Evolutionary conservation across 768 basidiomycete genomes (phyloP), one percentile per base, ranked within the genome.

Genomic region (Cubamyces lactineus): DNA sequence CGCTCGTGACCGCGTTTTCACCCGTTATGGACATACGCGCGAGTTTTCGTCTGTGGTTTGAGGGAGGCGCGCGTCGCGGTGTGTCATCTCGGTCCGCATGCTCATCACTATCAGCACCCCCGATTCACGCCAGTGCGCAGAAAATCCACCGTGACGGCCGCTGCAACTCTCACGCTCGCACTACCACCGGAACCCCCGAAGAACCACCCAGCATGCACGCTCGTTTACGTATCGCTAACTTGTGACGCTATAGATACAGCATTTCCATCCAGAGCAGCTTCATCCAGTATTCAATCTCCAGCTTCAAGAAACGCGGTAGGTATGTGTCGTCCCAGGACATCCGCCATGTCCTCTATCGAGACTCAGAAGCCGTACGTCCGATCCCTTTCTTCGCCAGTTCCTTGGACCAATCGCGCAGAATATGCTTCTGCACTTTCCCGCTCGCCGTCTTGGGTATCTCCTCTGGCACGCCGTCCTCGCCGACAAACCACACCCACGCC

Each of bases 371-470:
- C 47, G 54, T 54, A 57, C 59, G 63, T 12, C 87, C 87, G 34
- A 84, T 66, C 6, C 74, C 74, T 53, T 74, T 78, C 67, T 73
- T 67, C 24, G 80, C 84, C 42, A 89, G 68, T 8, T 83, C 80
- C 45, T 76, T 79, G 69, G 87, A 84, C 91, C 91, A 92, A 21
- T 78, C 74, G 30, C 92, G 78, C 47, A 94, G 71, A 3, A 92
- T 69, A 70, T 92, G 89, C 75, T 94, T 94, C 86, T 85, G 84
- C 45, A 94, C 86, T 72, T 94, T 94, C 42, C 92, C 92, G 65
- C 91, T 94, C 15, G 89, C 91, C 11, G 92, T 94, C 78, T 91
- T 92, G 0, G 92, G 92, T 8, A 93, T 71, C 64, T 91, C 87
- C 9, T 70, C 72, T 8, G 78, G 75, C 2, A 73, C 73, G 1